A percentile compares a stretch with the other conserved stretches of the same genome.
phyloP scores from a whole-genome alignment of 1,139 yeast species.

The Yamadazyma sp. region DNA sequence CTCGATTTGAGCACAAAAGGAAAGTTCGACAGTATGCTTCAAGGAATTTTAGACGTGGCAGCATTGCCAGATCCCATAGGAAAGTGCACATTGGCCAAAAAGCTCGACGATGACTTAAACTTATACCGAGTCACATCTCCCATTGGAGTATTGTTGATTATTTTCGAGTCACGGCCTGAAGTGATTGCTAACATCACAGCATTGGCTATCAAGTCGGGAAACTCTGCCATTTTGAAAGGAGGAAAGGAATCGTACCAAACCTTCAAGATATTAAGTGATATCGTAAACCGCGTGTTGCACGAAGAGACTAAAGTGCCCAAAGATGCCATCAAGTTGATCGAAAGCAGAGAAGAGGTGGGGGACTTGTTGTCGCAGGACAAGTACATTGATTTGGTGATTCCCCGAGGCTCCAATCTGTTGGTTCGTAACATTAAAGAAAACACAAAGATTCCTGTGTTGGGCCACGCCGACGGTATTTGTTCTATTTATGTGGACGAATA shows the following conservation, averaged over 20 bases:
- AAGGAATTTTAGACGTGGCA: conserved; percentile 92
- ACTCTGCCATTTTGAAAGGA: conserved; percentile 94
- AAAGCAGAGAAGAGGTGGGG: conserved; percentile 86
- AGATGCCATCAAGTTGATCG: conserved; percentile 80
- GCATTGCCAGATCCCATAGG: conserved; percentile 89
- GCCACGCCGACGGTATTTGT: conserved; percentile 98
- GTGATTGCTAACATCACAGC: conserved; percentile 98
- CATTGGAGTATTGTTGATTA: conserved; percentile 88
- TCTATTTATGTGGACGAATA: conserved; percentile 77
- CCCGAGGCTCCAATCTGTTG: conserved; percentile 91
- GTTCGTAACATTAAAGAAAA: conserved; percentile 81
- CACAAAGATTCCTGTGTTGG: conserved; percentile 94
- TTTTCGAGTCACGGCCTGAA: conserved; percentile 96
- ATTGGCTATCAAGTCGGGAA: conserved; percentile 91
- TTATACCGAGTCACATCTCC: conserved; percentile 87
- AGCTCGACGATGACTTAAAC: conserved; percentile 83
- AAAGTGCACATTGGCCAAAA: conserved; percentile 73
- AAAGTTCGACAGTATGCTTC: conserved; percentile 90
- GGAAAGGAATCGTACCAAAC: conserved; percentile 91
- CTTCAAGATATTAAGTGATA: conserved; percentile 75
- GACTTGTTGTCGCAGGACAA: conserved; percentile 81
- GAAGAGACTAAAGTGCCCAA: conserved; percentile 67
- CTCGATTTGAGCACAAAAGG: conserved; percentile 79
- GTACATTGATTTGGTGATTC: conserved; percentile 92
- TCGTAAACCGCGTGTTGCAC: conserved; percentile 61